Conservation (phyloP, 2,329 filamentous ascomycete genomes). For the Xylaria sp. region DNA sequence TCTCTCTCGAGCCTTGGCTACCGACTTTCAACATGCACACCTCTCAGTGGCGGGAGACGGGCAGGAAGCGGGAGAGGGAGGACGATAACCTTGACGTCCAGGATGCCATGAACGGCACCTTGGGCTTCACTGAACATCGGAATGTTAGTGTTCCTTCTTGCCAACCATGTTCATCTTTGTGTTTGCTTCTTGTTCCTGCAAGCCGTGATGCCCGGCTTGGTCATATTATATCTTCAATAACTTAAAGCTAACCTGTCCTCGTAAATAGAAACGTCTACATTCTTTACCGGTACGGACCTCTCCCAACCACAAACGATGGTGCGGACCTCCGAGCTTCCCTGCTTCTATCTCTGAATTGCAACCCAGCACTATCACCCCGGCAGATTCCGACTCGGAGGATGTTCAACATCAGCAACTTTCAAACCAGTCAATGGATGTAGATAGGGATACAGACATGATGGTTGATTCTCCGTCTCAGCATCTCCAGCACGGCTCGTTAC, state of each 20-base stretch:
- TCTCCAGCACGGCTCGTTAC: slow-evolving; percentile 37
- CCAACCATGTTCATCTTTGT: background rate
- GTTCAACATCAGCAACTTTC: slow-evolving; percentile 30
- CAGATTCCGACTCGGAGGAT: slow-evolving; percentile 46
- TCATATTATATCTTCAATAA: background rate
- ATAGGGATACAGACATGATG: slow-evolving; percentile 57
- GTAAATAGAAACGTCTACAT: slow-evolving; percentile 56
- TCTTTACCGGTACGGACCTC: slow-evolving; percentile 54
- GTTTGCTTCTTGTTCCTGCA: background rate
- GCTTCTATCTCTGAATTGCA: slow-evolving; percentile 29
- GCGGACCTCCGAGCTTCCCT: slow-evolving; percentile 34
- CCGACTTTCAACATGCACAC: slow-evolving; percentile 26
- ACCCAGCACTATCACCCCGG: slow-evolving; percentile 42
- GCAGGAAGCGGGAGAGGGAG: slow-evolving; percentile 35
- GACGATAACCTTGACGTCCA: slow-evolving; percentile 30
- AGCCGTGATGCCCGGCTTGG: background rate
- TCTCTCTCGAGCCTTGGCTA: slow-evolving; percentile 1
- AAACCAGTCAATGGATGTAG: slow-evolving; percentile 36
- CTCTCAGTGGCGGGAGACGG: slow-evolving; percentile 22
- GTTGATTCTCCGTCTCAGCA: slow-evolving; percentile 40
- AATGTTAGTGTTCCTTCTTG: slow-evolving; percentile 32
- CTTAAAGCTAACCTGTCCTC: slow-evolving; percentile 11
- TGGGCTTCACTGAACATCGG: slow-evolving; percentile 39
- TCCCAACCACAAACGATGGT: slow-evolving; percentile 43
- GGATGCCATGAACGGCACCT: slow-evolving; percentile 19